Base-by-base conservation (phyloP, 192 early-diverging fungal species). In the Chytriomyces confervae region DNA sequence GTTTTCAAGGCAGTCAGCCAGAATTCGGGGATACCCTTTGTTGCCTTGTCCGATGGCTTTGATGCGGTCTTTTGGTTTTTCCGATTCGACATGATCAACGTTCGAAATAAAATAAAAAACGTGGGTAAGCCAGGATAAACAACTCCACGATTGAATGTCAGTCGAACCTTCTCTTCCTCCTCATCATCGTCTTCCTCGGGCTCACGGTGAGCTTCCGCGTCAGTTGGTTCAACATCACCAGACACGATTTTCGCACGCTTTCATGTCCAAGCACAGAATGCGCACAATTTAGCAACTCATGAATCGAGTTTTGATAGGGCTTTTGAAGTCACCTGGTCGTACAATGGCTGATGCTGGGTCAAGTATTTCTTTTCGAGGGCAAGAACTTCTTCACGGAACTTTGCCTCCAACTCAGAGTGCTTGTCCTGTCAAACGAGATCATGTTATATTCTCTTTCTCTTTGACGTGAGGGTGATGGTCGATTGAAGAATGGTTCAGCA, bases 321-420 rank as follows among this genome's bases (percentile, higher is more conserved):
- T 36, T 36, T 36, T 36, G 36, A 36, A 36, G 36, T 57, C 20
- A 88, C 87, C 80, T 88, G 64, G 77, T 94, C 91, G 82, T 96
- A 98, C 45, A 98, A 84, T 44, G 98, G 97, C 72, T 90, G 87
- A 81, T 97, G 95, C 78, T 91, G 81, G 51, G 84, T 84, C 50
- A 91, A 89, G 85, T 96, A 99, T 83, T 98, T 98, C 89, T 98
- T 98, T 85, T 99, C 98, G 45, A 99, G 85, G 60, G 88, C 94
- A 45, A 94, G 83, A 74, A 99, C 91, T 87, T 99, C 97, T 80
- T 95, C 91, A 69, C 94, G 93, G 90, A 98, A 95, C 85, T 95
- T 86, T 62, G 89, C 85, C 84, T 97, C 95, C 20, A 98, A 84
- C 18, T 89, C 90, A 47, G 88, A 81, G 81, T 96, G 95, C 87